Evolutionary conservation across 345 rosid genomes (phyloP), one percentile per base, ranked within the genome.

Genomic region (Conringia planisiliqua): DNA sequence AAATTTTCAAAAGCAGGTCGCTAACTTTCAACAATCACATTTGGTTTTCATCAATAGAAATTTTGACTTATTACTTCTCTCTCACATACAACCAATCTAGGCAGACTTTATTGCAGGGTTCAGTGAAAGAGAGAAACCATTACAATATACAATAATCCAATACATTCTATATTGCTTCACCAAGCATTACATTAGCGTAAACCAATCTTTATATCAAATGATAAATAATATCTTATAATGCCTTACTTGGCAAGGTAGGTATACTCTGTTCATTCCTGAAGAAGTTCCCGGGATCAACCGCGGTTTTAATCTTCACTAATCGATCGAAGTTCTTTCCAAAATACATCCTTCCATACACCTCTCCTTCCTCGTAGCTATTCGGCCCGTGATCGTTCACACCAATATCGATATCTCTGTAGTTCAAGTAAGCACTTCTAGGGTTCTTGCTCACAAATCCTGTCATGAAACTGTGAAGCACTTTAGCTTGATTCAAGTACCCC

Each of bases 201-300:
- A 12, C 32, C 39, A 75, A 76, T 62, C 24, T n/a, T 42, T 32
- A 54, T 60, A 39, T 10, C 22, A 42, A 74, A 66, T 74, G 42
- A 46, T 36, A 17, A 46, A 35, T 29, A 59, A 52, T 10, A 47
- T 66, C 42, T 16, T 6, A 51, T 24, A 52, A 43, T 76, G 78
- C 75, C 79, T 79, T 79, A 62, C 79, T 63, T 71, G 69, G 62
- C 66, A 70, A 73, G 76, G 80, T 62, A 78, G 95, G 92, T 57
- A 89, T 80, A 77, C 89, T 86, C 61, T 86, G 89, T 72, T 87
- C 86, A 10, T 83, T 79, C 66, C 77, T 78, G 73, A 87, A 89
- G 82, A 85, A 86, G 46, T 87, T 87, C 7, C 35, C 62, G 0
- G 86, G 96, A 79, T 88, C 96, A n/a, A 85, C 85, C 10, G 10